phyloP scores from a whole-genome alignment of 176 grass and related monocot species.

The Musa itinerans region DNA sequence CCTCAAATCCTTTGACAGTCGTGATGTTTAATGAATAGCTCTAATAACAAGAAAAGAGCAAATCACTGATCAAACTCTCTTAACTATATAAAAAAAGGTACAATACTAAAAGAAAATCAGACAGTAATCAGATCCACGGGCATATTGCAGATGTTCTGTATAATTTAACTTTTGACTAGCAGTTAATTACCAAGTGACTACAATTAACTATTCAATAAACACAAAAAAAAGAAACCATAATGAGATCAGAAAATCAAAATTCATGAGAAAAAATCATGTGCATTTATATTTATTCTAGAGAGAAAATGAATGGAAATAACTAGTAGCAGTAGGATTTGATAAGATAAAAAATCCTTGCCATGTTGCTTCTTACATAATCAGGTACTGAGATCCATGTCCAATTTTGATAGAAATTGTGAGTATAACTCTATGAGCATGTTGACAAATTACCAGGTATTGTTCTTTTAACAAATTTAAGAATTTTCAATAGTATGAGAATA shows the following conservation, averaged over 20 bases:
- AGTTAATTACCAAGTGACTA: not conserved
- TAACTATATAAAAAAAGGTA: not conserved
- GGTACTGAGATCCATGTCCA: too few species aligned
- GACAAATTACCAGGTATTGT: not conserved
- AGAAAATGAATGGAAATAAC: too few species aligned
- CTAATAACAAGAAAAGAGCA: slow-evolving; percentile 27
- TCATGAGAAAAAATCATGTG: too few species aligned
- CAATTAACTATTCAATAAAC: too few species aligned
- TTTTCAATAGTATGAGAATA: not conserved
- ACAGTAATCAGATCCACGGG: not conserved
- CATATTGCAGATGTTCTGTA: not conserved
- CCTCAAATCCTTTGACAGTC: slow-evolving; percentile 85
- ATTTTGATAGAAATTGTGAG: not conserved
- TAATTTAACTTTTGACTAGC: not conserved
- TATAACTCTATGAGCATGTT: not conserved
- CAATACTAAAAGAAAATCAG: not conserved
- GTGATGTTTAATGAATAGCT: slow-evolving; percentile 97
- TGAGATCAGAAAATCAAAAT: not conserved
- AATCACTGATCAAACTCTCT: not conserved
- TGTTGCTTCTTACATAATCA: too few species aligned
- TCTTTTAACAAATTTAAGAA: not conserved
- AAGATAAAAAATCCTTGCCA: too few species aligned
- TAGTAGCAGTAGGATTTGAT: too few species aligned
- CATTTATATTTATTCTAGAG: too few species aligned
- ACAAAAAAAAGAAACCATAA: not conserved